A percentile compares a stretch with the other conserved stretches of the same genome.
Conservation (phyloP, 83 land plant genomes). For the Diphasiastrum complanatum region DNA sequence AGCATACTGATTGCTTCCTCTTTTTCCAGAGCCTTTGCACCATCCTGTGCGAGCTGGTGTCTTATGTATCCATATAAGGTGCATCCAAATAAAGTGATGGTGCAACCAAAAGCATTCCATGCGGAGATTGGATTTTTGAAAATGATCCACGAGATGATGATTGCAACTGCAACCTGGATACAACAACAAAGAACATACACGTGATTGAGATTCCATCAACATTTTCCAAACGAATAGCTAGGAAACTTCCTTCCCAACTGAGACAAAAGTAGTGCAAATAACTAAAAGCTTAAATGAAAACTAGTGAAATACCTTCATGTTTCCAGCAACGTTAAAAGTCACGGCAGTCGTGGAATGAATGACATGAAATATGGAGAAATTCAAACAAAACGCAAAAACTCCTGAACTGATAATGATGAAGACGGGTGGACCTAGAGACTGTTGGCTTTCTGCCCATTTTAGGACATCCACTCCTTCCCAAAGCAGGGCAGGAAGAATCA, state of each 20-base stretch:
- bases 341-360: conserved; percentile 97
- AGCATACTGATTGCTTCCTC: conserved; percentile 7
- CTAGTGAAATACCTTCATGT: conserved; percentile 58
- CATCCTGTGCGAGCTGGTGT: conserved; percentile 51
- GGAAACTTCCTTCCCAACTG: not conserved
- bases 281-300: not conserved
- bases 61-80: conserved; percentile 94
- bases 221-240: not conserved
- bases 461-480: conserved; percentile 73
- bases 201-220: not conserved
- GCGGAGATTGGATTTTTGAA: conserved; percentile 79
- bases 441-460: conserved; percentile 52
- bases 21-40: not conserved
- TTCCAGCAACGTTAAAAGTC: conserved; percentile 97
- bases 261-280: conserved; percentile 2
- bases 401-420: conserved; percentile 71
- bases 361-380: conserved; percentile 94
- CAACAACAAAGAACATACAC: conserved; percentile 3
- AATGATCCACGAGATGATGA: conserved; percentile 80
- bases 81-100: conserved; percentile 75
- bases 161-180: conserved; percentile 91
- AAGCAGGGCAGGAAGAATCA: conserved; percentile 62
- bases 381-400: conserved; percentile 84
- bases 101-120: conserved; percentile 78
- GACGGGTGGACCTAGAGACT: conserved; percentile 29